These are phyloP conservation scores for Albatrellus sp. DNA, from an alignment of 1,284 basidiomycete genomes.

Conservation along the genomic window DNA sequence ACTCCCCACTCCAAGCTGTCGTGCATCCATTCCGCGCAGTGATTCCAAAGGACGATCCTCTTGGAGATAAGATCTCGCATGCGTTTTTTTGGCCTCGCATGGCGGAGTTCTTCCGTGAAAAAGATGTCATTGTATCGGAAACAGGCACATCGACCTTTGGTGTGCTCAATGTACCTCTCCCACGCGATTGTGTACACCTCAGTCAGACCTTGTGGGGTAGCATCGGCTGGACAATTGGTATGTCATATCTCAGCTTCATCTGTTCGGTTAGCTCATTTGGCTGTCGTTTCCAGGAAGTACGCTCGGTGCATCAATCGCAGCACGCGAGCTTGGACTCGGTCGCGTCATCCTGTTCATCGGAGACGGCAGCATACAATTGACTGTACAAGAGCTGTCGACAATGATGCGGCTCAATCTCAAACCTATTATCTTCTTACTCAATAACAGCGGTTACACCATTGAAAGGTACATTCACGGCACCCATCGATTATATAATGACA, in stretches of 20 bases:
- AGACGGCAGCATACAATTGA: conserved; percentile 69
- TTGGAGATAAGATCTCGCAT: conserved; percentile 39
- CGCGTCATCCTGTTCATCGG: conserved; percentile 82
- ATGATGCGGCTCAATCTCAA: conserved; percentile 61
- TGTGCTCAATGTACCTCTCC: conserved; percentile 65
- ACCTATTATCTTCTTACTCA: conserved; percentile 78
- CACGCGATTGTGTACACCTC: conserved; percentile 50
- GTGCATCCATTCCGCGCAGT: conserved; percentile 33
- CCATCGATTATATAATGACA: conserved; percentile 58
- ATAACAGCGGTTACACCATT: conserved; percentile 86
- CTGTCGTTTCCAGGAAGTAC: conserved; percentile 43
- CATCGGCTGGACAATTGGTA: conserved; percentile 62
- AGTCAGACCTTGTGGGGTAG: conserved; percentile 79
- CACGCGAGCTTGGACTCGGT: conserved; percentile 46
- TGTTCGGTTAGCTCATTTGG: background rate
- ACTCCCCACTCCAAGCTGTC: conserved; percentile 28
- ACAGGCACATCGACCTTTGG: conserved; percentile 43
- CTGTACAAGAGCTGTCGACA: conserved; percentile 67
- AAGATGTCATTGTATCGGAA: conserved; percentile 77
- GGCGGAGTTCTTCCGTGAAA: conserved; percentile 62
- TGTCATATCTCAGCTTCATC: background rate
- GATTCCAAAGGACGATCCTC: conserved; percentile 27
- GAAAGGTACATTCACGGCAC: conserved; percentile 72
- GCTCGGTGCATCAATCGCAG: conserved; percentile 72
- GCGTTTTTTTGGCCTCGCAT: conserved; percentile 81